These are phyloP conservation scores for Ophiostoma himal-ulmi DNA, from an alignment of 2,329 filamentous ascomycete genomes.

Conservation along the genomic window DNA sequence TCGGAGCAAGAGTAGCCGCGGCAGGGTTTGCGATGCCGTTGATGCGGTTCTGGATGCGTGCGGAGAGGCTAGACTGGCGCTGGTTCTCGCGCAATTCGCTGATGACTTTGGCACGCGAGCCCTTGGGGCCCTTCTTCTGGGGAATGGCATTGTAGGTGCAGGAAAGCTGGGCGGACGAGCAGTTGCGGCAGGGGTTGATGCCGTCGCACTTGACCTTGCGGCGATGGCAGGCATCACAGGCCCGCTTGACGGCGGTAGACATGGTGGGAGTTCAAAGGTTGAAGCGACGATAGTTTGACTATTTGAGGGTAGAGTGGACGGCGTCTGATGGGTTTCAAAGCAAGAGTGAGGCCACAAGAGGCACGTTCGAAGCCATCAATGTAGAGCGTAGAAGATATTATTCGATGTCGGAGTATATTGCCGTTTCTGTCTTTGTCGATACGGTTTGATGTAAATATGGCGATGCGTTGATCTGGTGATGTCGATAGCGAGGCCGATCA, in stretches of 20 bases:
- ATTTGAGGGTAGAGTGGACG: background rate
- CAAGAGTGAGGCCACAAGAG: conserved; percentile 1
- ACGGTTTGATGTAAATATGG: background rate
- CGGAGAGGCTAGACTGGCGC: conserved; percentile 57
- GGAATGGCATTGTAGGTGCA: conserved; percentile 72
- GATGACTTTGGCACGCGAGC: conserved; percentile 68
- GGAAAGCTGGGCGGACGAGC: conserved; percentile 57
- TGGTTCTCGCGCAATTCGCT: conserved; percentile 66
- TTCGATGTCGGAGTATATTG: background rate
- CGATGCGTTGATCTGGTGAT: background rate
- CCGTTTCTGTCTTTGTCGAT: background rate
- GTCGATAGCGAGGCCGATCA: background rate
- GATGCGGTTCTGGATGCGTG: conserved; percentile 55
- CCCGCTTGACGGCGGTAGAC: conserved; percentile 53
- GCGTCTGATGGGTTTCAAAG: background rate
- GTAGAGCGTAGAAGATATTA: background rate
- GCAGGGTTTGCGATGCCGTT: conserved; percentile 49
- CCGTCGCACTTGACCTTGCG: conserved; percentile 71
- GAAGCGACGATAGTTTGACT: background rate
- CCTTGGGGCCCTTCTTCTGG: conserved; percentile 71
- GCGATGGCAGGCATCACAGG: conserved; percentile 68
- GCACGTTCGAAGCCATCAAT: conserved; percentile 3
- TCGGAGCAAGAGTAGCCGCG: conserved; percentile 43
- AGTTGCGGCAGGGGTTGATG: conserved; percentile 65
- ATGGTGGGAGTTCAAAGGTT: conserved; percentile 30